Percentiles rank a stretch among this genome's conserved stretches.
phyloP scores from a whole-genome alignment of 495 filamentous ascomycete genomes.

The Tuber calosporum region DNA sequence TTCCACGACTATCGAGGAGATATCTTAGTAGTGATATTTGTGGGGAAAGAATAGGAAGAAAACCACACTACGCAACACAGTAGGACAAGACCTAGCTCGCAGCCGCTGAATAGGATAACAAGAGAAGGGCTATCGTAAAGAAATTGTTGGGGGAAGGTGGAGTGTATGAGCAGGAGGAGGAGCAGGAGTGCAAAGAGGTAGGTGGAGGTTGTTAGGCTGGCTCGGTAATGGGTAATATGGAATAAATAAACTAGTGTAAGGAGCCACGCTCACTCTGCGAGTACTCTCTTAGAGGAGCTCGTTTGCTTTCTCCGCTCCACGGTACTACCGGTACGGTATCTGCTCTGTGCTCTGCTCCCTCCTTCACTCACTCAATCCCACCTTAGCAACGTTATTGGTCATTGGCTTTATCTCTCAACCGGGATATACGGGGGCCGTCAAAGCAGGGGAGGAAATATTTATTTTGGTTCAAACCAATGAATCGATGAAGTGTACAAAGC shows the following conservation, averaged over 20 bases:
- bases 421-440: neutral
- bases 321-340: neutral
- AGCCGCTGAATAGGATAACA: neutral
- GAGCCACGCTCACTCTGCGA: constrained; percentile 1
- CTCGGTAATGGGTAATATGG: no score
- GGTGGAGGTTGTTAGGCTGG: neutral
- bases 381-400: neutral
- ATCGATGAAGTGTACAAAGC: neutral
- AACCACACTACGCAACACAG: neutral
- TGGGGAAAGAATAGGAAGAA: neutral
- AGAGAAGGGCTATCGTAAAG: neutral
- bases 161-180: neutral
- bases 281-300: neutral
- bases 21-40: neutral
- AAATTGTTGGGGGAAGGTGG: neutral
- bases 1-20: neutral
- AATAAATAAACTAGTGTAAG: neutral
- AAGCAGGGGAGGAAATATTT: neutral
- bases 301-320: neutral
- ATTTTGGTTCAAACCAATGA: constrained; percentile 2
- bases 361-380: neutral
- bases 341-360: neutral
- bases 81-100: neutral
- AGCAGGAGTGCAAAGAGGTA: neutral
- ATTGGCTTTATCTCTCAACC: neutral